Evolutionary conservation across 169 alveolate genomes (phyloP), one percentile per base, ranked within the genome.

Genomic region (Haemoproteus tartakovskyi): DNA sequence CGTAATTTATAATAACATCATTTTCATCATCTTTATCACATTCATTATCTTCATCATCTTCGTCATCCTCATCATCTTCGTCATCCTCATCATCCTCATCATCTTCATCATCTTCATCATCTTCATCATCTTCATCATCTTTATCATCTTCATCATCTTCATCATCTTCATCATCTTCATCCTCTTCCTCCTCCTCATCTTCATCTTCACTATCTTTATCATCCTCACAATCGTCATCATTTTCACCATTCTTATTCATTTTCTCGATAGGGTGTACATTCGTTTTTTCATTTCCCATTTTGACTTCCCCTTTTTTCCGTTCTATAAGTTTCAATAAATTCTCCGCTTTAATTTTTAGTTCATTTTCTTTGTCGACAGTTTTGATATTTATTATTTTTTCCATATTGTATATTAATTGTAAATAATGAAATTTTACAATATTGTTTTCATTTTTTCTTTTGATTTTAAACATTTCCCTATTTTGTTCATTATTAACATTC

Each of bases 291-390:
- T 18, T 16, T 0, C 12, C 21, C 12, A 29, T 45, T 9, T 33
- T 6, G 9, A 6, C 27, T 6, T 56, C 62, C 9, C n/a, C 37
- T 26, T 48, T 74, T 36, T 48, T 74, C 30, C 27, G 41, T 18
- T 74, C 84, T 19, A 74, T 46, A 27, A 33, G 74, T 48, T 54
- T 74, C 19, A 74, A n/a, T 74, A 74, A 57, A 57, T 74, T 54
- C 29, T 74, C 84, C 41, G 57, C 5, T 19, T 74, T 74, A 36
- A 74, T 74, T 43, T 74, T 74, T 9, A 74, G n/a, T 50, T 74
- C 84, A 45, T 56, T 62, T 43, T 74, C 84, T 37, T 74, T 56
- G 50, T 37, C 57, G 4, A 45, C 27, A 57, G 45, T 74, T 26
- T 74, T 74, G 3, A 27, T 56, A 30, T 56, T 41, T 37, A 54